phyloP scores from a whole-genome alignment of 345 rosid genomes.

The Streptanthus diversifolius region DNA sequence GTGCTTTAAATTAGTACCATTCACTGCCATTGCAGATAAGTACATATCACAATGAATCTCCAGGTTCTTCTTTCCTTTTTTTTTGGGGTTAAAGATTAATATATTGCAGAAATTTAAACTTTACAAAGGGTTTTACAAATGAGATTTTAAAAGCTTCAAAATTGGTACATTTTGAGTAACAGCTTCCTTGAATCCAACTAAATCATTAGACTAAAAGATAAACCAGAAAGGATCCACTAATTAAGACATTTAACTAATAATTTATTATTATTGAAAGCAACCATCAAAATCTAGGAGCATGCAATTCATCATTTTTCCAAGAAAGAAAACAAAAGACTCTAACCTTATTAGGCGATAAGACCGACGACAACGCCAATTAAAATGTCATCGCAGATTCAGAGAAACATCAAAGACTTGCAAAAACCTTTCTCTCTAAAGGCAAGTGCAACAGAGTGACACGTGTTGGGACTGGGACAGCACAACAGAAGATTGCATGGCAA shows the following conservation, averaged over 20 bases:
- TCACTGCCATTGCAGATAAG: neutral
- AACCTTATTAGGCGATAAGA: slow-evolving; percentile 18
- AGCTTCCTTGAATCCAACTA: neutral
- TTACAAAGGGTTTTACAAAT: neutral
- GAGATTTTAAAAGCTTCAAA: neutral
- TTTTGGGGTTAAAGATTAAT: neutral
- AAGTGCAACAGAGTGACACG: neutral
- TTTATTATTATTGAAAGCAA: neutral
- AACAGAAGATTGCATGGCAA: neutral
- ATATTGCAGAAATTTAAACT: neutral
- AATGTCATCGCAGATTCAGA: neutral
- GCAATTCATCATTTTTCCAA: neutral
- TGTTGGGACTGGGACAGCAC: slow-evolving; percentile 7
- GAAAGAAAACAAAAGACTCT: neutral
- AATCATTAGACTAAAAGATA: neutral
- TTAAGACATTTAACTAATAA: neutral
- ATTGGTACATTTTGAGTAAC: slow-evolving; percentile 7
- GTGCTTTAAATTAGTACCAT: neutral
- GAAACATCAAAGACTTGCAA: neutral
- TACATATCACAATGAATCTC: neutral
- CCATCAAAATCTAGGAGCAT: neutral
- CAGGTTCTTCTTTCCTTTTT: too few species aligned
- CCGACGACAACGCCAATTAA: neutral
- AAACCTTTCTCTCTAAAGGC: neutral
- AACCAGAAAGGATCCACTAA: neutral